Evolutionary conservation across 805 yeast species (phyloP), one percentile per base, ranked within the genome.

Genomic region (Yamadazyma sp.): DNA sequence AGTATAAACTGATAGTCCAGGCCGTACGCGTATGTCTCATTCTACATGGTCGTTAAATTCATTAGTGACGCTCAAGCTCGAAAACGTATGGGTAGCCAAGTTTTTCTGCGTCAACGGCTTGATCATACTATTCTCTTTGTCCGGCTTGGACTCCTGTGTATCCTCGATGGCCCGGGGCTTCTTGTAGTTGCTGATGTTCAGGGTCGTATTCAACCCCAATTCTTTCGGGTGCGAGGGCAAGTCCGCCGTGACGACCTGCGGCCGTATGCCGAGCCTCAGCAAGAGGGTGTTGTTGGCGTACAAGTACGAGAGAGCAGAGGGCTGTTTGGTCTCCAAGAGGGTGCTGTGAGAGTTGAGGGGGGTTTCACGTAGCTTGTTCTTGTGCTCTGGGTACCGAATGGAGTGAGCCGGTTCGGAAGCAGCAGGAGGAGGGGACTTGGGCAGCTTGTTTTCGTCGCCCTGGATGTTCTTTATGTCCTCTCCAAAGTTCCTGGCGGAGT

Each of bases 401-500:
- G 33, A 30, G 4, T 18, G 36, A 18, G 28, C 29, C 12, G 24
- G 24, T 15, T 22, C 35, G 6, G n/a, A 17, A 14, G 12, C 15
- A 4, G 10, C 12, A 9, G 13, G 28, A n/a, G 27, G 27, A 14
- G 18, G 20, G 16, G 28, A 13, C 16, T 16, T n/a, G 14, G 6
- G 2, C 22, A 17, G 13, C 4, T 34, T 17, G 10, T 45, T 49
- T 5, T 47, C 52, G 19, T 54, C 55, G 16, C 52, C 55, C 35
- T 48, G 46, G 45, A 46, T 57, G 38, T 52, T 48, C 22, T 47
- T 46, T 2, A 59, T 46, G 42, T 79, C 86, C 45, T 74, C 73
- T 40, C 78, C 83, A 11, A 78, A 59, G 24, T 69, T 73, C 45
- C 70, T 77, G 3, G 82, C 84, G 42, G 78, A 76, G 53, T 77